A percentile compares a stretch with the other conserved stretches of the same genome.
Evolutionary conservation across 805 yeast species (phyloP).

Genomic region (Kazachstania viticola): DNA sequence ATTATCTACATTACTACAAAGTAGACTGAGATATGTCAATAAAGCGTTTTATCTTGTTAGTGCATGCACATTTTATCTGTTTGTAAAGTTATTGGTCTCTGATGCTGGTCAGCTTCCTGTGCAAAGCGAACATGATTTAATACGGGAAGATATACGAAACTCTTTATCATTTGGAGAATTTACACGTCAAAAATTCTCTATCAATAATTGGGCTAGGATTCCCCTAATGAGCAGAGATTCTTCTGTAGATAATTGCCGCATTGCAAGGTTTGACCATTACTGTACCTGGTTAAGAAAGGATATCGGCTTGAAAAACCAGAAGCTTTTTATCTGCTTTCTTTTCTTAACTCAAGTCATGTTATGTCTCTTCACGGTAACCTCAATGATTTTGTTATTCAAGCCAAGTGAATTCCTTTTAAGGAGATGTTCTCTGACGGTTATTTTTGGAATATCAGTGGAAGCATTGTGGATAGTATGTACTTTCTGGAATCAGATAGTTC

Average conservation of each 20-base stretch:
- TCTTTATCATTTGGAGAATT: conserved; percentile 50
- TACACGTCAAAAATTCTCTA: conserved; percentile 70
- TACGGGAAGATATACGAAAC: conserved; percentile 38
- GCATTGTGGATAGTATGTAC: no score
- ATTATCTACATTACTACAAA: no score
- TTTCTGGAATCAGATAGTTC: no score
- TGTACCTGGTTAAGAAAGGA: conserved; percentile 94
- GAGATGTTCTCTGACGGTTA: no score
- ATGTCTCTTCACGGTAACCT: no score
- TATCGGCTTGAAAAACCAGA: conserved; percentile 79
- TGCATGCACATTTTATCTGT: no score
- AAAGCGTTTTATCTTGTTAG: no score
- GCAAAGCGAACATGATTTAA: conserved; percentile 33
- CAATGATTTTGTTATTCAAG: no score
- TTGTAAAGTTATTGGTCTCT: no score
- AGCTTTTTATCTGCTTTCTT: conserved; percentile 52
- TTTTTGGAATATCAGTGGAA: no score
- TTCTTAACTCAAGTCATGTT: not conserved
- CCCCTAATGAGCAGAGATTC: conserved; percentile 77
- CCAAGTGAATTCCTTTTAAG: no score
- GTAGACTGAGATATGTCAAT: no score
- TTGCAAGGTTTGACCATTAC: conserved; percentile 82
- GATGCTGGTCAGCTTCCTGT: conserved; percentile 80
- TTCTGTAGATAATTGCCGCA: conserved; percentile 39
- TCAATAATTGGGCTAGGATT: conserved; percentile 58